Conservation (phyloP, 305 asterid genomes). For the Fraxinus velutina region DNA sequence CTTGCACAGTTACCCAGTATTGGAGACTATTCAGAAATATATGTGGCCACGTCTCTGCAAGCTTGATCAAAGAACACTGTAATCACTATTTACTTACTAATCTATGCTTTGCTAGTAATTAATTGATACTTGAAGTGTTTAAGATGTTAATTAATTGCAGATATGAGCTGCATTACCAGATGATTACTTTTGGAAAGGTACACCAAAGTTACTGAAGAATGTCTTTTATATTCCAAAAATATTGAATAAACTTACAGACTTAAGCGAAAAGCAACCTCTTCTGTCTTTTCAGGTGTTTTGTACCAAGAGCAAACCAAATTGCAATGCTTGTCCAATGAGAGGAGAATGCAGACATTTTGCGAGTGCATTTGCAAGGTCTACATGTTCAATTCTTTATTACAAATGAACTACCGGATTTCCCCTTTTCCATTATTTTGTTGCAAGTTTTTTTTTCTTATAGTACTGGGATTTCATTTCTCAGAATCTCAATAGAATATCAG, state of each 20-base stretch:
- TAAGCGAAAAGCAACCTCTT: conserved; percentile 18
- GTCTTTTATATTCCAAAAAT: conserved; percentile 5
- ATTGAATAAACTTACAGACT: conserved; percentile 5
- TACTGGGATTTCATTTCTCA: not conserved
- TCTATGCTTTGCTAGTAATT: not conserved
- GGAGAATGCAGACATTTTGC: conserved; percentile 99
- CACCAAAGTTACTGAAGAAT: conserved; percentile 9
- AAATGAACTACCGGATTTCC: not conserved
- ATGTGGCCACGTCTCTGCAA: conserved; percentile 99
- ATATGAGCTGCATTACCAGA: conserved; percentile 94
- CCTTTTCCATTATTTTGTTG: not conserved
- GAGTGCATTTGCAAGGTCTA: conserved; percentile 94
- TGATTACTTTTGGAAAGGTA: conserved; percentile 99
- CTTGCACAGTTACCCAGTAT: conserved; percentile 70
- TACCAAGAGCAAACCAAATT: conserved; percentile 93
- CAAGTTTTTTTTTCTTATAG: not conserved
- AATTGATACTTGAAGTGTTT: conserved; percentile 23
- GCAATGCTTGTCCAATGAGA: conserved; percentile 98
- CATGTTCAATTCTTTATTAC: conserved; percentile 16
- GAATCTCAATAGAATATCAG: not conserved
- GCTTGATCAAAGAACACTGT: conserved; percentile 94
- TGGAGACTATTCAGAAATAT: conserved; percentile 91
- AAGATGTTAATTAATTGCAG: conserved; percentile 45
- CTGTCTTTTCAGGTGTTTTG: conserved; percentile 74
- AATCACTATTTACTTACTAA: conserved; percentile 20